Evolutionary conservation across 169 alveolate genomes (phyloP).

Genomic region (Eimeria acervulina): DNA sequence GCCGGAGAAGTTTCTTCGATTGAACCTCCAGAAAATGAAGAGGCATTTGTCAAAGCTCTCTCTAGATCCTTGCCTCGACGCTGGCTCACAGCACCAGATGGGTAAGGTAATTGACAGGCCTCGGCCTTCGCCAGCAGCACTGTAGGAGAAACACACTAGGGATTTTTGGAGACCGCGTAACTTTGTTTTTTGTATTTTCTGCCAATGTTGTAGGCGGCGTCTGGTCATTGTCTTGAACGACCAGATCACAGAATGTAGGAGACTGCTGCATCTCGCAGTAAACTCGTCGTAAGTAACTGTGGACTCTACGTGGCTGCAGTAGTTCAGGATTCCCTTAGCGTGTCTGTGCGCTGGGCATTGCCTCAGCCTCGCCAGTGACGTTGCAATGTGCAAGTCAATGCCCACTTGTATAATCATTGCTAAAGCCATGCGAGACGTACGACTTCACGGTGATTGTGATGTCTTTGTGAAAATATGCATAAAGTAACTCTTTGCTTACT

Average conservation of each 20-base stretch:
- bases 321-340: not conserved
- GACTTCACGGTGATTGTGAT: not conserved
- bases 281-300: conserved; percentile 27
- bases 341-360: not conserved
- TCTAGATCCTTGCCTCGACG: conserved; percentile 31
- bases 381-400: not conserved
- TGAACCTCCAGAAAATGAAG: conserved; percentile 44
- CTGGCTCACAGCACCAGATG: conserved; percentile 69
- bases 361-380: not conserved
- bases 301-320: not conserved
- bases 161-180: not conserved
- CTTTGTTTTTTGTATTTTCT: not conserved
- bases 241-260: conserved; percentile 53
- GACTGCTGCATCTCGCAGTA: conserved; percentile 58
- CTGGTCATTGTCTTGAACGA: conserved; percentile 46
- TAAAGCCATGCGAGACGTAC: not conserved
- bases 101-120: not conserved
- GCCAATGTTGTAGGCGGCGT: conserved; percentile 19
- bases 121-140: not conserved
- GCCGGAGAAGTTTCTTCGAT: not conserved
- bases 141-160: not conserved
- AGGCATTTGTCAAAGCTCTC: conserved; percentile 17
- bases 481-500: not conserved
- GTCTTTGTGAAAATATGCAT: not conserved
- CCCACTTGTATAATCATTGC: not conserved